Base-by-base conservation (phyloP, 2,329 filamentous ascomycete species). In the Ophiocordyceps sinensis region DNA sequence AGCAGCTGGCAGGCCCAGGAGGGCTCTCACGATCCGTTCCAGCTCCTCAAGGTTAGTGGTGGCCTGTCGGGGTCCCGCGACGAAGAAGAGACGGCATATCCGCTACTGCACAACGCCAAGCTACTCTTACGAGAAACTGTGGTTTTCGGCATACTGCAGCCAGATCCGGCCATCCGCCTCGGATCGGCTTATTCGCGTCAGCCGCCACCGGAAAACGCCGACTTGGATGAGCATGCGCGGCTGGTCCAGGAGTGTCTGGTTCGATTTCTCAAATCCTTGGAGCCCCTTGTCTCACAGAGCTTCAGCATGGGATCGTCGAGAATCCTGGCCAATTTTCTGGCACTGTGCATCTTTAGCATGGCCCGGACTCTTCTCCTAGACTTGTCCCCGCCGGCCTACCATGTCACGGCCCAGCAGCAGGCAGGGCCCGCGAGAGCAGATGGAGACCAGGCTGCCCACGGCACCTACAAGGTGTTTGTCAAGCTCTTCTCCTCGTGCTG, bases 331-430 rank as follows among this genome's bases (percentile, higher is more conserved):
- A 53, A 66, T 4, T 73, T 76, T 44, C 59, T 72, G 39, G 68
- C 73, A 12, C 54, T 77, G 15, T 75, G 73, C 52, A 68, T 77
- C n/a, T 75, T 77, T 49, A 76, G 71, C 50, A 60, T 72, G 26
- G 63, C 70, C 17, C 66, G 67, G 38, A 71, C 71, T 1, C 61
- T 77, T 2, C 55, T 76, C 5, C 58, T 67, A 14, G 69, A 74
- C 42, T 57, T 70, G 38, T 44, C 30, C 41, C 30, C 28, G 29
- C 48, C 29, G 17, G n/a, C 37, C 9, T 35, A 30, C 11, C 28
- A 34, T 13, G 21, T 13, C n/a, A 13, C 32, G 9, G 36, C 31
- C n/a, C 42, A 38, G 37, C 41, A 41, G 26, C 38, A 42, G 28
- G 14, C 32, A 10, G 28, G 14, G 7, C 21, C 30, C 10, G 21